These are phyloP conservation scores for Leptographium radiaticola DNA, from an alignment of 2,329 filamentous ascomycete species.

Conservation along the genomic window DNA sequence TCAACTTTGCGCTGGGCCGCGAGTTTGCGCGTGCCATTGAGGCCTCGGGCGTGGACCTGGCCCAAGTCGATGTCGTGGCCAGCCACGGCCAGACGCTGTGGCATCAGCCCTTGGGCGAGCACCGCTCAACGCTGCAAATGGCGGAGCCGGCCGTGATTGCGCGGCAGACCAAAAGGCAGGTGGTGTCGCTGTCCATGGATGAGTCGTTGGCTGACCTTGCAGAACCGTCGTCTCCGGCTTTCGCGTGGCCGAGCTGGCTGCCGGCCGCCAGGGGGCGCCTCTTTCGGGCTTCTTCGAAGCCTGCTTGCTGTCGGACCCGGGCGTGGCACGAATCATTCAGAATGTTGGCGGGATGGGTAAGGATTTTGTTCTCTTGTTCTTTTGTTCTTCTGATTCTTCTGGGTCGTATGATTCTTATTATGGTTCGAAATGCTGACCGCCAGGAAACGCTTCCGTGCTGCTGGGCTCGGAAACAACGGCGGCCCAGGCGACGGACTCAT, in stretches of 20 bases:
- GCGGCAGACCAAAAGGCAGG: not conserved
- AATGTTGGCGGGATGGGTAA: not conserved
- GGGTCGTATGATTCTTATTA: too few relatives aligned
- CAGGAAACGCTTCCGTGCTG: not conserved
- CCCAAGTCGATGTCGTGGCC: not conserved
- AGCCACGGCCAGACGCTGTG: conserved; percentile 1
- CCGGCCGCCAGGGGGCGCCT: not conserved
- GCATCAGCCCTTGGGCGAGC: not conserved
- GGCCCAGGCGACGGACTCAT: not conserved
- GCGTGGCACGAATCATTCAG: not conserved
- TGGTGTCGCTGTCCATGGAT: too few relatives aligned
- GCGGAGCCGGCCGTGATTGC: conserved; percentile 1
- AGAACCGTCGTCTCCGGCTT: not conserved
- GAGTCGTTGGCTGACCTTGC: too few relatives aligned
- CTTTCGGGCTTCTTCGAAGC: conserved; percentile 1
- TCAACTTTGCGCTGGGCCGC: conserved; percentile 1
- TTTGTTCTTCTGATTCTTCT: too few relatives aligned
- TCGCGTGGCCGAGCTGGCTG: not conserved
- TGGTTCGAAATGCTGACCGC: too few relatives aligned
- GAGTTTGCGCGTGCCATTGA: not conserved
- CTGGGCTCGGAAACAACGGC: not conserved
- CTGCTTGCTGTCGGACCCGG: not conserved
- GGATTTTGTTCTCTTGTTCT: too few relatives aligned
- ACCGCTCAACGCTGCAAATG: conserved; percentile 1
- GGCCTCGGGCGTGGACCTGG: not conserved